Percentiles rank a stretch among this genome's conserved stretches.
Evolutionary conservation across 2,329 filamentous ascomycete genomes (phyloP).

Genomic region (Arthrinium puccinioides): DNA sequence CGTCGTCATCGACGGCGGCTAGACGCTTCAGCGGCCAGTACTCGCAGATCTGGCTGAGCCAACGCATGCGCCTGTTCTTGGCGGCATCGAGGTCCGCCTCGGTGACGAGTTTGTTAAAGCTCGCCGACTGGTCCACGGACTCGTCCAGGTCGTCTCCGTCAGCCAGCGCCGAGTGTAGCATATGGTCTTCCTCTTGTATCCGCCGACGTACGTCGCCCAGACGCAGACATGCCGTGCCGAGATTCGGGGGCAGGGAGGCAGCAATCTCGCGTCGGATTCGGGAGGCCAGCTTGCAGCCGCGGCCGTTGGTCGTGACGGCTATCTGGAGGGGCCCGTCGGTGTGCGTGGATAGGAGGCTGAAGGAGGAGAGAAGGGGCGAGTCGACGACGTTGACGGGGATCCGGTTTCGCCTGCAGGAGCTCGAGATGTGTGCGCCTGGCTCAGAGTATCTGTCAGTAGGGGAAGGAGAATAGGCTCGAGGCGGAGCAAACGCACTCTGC

Average conservation of each 20-base stretch:
- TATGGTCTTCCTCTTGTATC: conserved; percentile 68
- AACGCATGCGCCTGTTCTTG: conserved; percentile 78
- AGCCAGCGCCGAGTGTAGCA: conserved; percentile 22
- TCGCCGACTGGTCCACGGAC: conserved; percentile 66
- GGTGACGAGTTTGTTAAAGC: conserved; percentile 76
- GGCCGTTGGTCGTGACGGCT: conserved; percentile 90
- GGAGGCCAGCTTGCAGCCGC: conserved; percentile 88
- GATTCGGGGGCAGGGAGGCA: conserved; percentile 63
- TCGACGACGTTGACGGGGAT: conserved; percentile 94
- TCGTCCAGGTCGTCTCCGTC: conserved; percentile 43
- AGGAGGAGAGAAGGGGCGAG: conserved; percentile 77
- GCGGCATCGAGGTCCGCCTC: conserved; percentile 66
- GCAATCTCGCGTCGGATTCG: conserved; percentile 85
- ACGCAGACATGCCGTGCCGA: conserved; percentile 70
- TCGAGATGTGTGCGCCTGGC: conserved; percentile 60
- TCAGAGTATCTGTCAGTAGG: background rate
- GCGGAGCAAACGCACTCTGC: conserved; percentile 21
- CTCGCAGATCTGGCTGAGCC: conserved; percentile 94
- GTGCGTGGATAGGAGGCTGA: conserved; percentile 83
- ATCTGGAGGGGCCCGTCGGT: conserved; percentile 88
- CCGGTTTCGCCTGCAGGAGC: conserved; percentile 67
- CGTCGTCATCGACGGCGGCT: conserved; percentile 69
- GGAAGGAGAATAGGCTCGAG: background rate
- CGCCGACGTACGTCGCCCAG: conserved; percentile 66
- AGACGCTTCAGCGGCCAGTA: conserved; percentile 91